Conservation (phyloP, 768 basidiomycete species). For the Calocera viscosa region DNA sequence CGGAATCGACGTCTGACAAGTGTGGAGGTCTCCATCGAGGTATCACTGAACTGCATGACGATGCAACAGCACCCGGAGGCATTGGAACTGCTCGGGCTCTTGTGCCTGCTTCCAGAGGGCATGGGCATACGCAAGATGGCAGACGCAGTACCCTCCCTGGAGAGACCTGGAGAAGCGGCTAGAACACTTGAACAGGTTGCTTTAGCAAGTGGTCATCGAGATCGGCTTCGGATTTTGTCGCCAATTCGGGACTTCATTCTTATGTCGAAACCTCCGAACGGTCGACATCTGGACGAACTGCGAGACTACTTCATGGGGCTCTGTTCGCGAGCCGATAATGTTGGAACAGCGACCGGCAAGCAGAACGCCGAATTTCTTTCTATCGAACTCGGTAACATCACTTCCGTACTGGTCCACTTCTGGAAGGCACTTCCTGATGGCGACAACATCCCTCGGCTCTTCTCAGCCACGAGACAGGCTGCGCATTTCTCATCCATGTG, state of each 20-base stretch:
- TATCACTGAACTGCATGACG: slow-evolving; percentile 19
- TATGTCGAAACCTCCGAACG: neutral
- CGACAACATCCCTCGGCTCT: no score
- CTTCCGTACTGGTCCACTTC: no score
- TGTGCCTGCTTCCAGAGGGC: slow-evolving; percentile 24
- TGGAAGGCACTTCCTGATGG: no score
- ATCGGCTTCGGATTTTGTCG: neutral
- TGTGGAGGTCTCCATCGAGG: neutral
- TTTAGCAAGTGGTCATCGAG: neutral
- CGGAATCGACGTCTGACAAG: slow-evolving; percentile 4
- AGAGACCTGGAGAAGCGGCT: neutral
- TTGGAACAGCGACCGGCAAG: no score
- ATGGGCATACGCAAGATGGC: neutral
- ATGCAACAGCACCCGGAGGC: slow-evolving; percentile 20
- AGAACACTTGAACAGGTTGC: neutral
- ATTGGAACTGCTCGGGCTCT: slow-evolving; percentile 18
- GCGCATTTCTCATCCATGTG: no score
- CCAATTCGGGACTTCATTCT: neutral
- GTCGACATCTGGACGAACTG: neutral
- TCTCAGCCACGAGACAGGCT: no score
- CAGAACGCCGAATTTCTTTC: no score
- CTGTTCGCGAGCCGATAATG: no score
- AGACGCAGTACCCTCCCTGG: neutral
- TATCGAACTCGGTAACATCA: no score
- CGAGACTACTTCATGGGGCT: neutral